These are phyloP conservation scores for Aspergillus luchuensis DNA, from an alignment of 2,329 filamentous ascomycete species.

Conservation along the genomic window DNA sequence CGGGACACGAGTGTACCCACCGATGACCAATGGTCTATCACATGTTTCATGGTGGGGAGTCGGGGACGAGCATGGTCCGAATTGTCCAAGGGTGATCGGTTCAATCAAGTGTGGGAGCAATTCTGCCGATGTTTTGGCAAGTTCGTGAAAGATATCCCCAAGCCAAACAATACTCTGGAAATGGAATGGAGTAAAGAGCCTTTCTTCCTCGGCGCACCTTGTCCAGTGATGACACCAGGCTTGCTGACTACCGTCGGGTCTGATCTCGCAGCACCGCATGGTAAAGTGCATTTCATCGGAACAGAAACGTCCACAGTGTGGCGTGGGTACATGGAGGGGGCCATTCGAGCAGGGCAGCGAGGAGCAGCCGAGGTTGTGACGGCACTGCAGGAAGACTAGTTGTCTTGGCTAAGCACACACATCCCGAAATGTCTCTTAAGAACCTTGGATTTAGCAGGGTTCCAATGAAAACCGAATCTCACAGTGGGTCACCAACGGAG, in stretches of 20 bases:
- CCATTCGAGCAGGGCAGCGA: not conserved
- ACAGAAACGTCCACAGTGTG: not conserved
- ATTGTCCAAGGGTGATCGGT: constrained; percentile 8
- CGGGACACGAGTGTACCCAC: constrained; percentile 47
- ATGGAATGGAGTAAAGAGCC: constrained; percentile 46
- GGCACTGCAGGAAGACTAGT: not conserved
- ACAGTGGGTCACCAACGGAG: too few species aligned
- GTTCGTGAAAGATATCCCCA: not conserved
- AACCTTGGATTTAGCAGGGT: not conserved
- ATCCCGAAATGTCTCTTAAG: not conserved
- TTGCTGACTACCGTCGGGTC: not conserved
- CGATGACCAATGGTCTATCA: constrained; percentile 35
- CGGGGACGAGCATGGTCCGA: constrained; percentile 37
- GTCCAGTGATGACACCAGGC: constrained; percentile 22
- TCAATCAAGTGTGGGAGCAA: constrained; percentile 14
- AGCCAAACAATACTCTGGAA: constrained; percentile 9
- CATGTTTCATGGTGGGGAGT: constrained; percentile 45
- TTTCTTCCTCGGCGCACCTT: constrained; percentile 44
- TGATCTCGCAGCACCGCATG: not conserved
- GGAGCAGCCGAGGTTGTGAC: not conserved
- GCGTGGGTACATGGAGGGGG: not conserved
- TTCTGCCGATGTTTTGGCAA: not conserved
- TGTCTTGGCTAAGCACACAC: not conserved
- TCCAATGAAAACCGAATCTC: too few species aligned
- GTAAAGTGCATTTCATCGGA: not conserved